Evolutionary conservation across 306 rosid genomes (phyloP), one percentile per base, ranked within the genome.

Genomic region (Sindora glabra): DNA sequence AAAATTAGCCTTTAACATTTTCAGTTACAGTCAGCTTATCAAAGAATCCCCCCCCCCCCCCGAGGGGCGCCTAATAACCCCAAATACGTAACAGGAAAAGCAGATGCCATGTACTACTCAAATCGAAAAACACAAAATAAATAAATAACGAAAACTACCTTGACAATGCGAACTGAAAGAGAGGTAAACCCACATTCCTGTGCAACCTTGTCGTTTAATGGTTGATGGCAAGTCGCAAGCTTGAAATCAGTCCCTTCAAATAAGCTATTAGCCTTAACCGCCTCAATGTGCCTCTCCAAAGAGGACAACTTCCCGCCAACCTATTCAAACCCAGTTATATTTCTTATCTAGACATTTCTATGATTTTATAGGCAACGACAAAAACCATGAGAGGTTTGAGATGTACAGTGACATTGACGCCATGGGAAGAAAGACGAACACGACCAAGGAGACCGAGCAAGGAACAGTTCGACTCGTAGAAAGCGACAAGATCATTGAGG

Each of bases 111-210:
- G n/a, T n/a, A n/a, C n/a, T n/a, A n/a, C n/a, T n/a, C n/a, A n/a
- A n/a, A n/a, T n/a, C n/a, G n/a, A 4, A 4, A 67, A 29, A 8
- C 8, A 9, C 40, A 34, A 10, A 10, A 15, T 5, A 32, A 30
- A 1, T 37, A 29, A 67, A 21, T 7, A 42, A 41, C 3, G 39
- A 13, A n/a, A 48, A 58, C 40, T 21, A 86, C 95, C 87, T 88
- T 73, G 42, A 92, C 98, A 26, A 81, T 60, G 37, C 96, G 85
- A 74, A 86, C 77, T 0, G 98, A 92, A 22, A 92, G 95, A 49
- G 95, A 80, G 74, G 95, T 81, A 75, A n/a, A 92, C 1, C 98
- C 98, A 48, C 95, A 92, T 76, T 92, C 96, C 48, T 74, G 23
- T 2, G 92, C 79, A 36, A 92, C 80, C 29, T 64, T 65, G 59